A percentile compares a stretch with the other conserved stretches of the same genome.
These are phyloP conservation scores for Protea cynaroides DNA, from an alignment of 164 flowering plant species.

Conservation along the genomic window DNA sequence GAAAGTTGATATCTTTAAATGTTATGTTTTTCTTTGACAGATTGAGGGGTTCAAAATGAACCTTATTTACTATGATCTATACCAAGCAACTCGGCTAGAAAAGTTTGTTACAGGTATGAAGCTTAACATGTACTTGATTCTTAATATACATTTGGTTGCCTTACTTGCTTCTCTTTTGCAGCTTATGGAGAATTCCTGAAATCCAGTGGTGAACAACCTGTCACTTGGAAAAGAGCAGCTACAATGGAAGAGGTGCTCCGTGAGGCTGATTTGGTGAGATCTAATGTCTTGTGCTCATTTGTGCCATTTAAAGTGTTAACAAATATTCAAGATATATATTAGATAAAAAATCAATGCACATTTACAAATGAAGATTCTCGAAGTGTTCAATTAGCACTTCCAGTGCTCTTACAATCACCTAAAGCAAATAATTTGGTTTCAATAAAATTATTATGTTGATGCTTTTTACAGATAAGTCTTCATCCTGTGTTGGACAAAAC, in stretches of 20 bases:
- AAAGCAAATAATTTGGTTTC: not conserved
- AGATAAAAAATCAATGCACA: not conserved
- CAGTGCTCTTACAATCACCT: not conserved
- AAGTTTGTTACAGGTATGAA: conserved; percentile 88
- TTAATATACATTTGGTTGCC: not conserved
- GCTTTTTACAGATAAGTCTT: conserved; percentile 65
- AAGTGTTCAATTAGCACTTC: not conserved
- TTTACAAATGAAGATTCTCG: not conserved
- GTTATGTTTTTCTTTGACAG: conserved; percentile 26
- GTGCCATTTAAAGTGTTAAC: not conserved
- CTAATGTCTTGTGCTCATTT: not conserved
- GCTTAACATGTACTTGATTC: not conserved
- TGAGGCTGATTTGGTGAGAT: conserved; percentile 78
- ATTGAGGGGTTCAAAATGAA: conserved; percentile 99
- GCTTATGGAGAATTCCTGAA: conserved; percentile 88
- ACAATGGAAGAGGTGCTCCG: conserved; percentile 83
- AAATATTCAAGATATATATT: not conserved
- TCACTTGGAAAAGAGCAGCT: conserved; percentile 87
- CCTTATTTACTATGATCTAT: conserved; percentile 88
- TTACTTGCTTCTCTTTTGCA: conserved; percentile 18
- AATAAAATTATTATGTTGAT: conserved; percentile 4
- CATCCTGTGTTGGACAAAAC: conserved; percentile 94
- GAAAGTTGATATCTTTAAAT: not conserved
- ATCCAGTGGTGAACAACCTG: conserved; percentile 80
- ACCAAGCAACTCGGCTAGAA: conserved; percentile 90